Evolutionary conservation across 163 green algal species (phyloP).

Genomic region (Scenedesmus sp.): DNA sequence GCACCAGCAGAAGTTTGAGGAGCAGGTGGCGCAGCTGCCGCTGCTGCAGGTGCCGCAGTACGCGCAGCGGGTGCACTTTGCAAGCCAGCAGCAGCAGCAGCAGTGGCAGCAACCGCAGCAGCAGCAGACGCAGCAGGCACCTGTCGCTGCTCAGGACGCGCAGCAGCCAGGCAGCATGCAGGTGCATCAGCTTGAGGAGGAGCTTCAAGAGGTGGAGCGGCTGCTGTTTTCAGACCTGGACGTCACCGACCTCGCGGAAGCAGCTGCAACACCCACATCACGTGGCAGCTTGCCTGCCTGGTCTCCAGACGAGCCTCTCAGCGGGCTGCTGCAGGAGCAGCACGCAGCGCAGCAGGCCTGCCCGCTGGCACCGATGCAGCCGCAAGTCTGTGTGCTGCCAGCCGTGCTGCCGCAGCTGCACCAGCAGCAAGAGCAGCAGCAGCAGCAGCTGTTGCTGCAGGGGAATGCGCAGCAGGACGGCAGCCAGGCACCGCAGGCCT

Average conservation of each 20-base stretch:
- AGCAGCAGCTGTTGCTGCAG: background rate
- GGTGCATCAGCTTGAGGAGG: no score
- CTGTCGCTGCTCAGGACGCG: background rate
- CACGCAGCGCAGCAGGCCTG: background rate
- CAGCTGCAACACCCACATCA: no score
- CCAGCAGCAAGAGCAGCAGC: background rate
- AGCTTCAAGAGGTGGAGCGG: no score
- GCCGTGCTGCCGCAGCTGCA: background rate
- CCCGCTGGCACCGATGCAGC: background rate
- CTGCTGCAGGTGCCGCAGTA: background rate
- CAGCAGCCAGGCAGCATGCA: background rate
- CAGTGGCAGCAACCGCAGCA: no score
- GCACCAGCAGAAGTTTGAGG: background rate
- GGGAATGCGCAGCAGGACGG: background rate
- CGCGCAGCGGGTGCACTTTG: no score
- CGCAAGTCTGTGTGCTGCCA: no score
- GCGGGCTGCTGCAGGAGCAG: no score
- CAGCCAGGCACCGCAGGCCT: no score
- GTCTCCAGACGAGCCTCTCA: background rate
- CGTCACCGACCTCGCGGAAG: no score
- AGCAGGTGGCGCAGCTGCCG: conserved; percentile 1
- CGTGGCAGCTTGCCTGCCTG: no score
- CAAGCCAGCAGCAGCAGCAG: background rate
- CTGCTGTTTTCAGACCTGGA: no score
- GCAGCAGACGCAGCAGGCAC: background rate